Evolutionary conservation across 805 yeast species (phyloP).

Genomic region (Hanseniaspora pseudoguilliermondii): DNA sequence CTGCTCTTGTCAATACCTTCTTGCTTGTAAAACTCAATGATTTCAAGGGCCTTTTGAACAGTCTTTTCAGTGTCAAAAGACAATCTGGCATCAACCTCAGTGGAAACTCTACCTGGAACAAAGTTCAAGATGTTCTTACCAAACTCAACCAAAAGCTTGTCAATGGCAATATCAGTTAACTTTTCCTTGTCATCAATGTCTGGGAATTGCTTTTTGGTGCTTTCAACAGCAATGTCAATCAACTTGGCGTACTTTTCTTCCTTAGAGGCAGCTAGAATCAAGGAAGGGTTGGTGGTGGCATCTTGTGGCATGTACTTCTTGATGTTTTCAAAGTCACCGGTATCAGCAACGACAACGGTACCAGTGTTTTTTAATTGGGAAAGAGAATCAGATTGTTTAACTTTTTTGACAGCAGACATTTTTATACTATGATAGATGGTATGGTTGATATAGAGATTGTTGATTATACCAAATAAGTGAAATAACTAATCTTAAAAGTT

Average conservation of each 20-base stretch:
- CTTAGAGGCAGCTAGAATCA: slow-evolving; percentile 90
- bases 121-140: slow-evolving; percentile 86
- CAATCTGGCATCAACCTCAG: slow-evolving; percentile 97
- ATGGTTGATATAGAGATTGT: too few species aligned
- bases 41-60: slow-evolving; percentile 80
- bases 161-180: slow-evolving; percentile 73
- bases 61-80: slow-evolving; percentile 93
- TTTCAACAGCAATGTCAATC: slow-evolving; percentile 83
- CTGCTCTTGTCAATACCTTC: slow-evolving; percentile 81
- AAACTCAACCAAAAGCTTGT: slow-evolving; percentile 86
- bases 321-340: slow-evolving; percentile 96
- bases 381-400: slow-evolving; percentile 49
- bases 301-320: slow-evolving; percentile 98
- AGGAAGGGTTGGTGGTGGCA: slow-evolving; percentile 97
- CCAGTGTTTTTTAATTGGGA: slow-evolving; percentile 92
- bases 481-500: too few species aligned
- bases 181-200: slow-evolving; percentile 34
- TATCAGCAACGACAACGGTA: slow-evolving; percentile 93
- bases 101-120: slow-evolving; percentile 98
- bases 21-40: slow-evolving; percentile 75
- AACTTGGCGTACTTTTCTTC: slow-evolving; percentile 78
- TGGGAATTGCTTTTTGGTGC: slow-evolving; percentile 44
- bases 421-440: neutral
- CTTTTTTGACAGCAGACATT: slow-evolving; percentile 26
- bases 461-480: too few species aligned